Base-by-base conservation (phyloP, 2,329 filamentous ascomycete genomes). In the Pseudonectria buxi region DNA sequence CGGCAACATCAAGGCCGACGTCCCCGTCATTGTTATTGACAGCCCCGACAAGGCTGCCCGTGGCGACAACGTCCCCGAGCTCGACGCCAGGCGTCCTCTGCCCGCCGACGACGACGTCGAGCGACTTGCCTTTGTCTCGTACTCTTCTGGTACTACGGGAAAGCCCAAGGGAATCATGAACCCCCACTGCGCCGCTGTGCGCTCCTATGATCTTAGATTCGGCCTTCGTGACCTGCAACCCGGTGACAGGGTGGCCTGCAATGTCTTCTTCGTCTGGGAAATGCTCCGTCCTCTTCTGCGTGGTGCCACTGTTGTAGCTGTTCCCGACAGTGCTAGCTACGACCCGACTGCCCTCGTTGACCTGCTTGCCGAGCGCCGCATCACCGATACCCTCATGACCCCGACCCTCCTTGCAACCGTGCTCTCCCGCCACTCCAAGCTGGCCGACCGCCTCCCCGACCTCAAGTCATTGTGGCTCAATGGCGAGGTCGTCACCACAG, bases 191-290 rank as follows among this genome's bases (percentile, higher is more conserved):
- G 84, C 84, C 12, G 70, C 84, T 1, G 79, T 89, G 2, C 71
- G 75, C 18, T 89, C 84, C 6, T 89, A 89, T 54, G 68, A 86
- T 47, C 59, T 86, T 44, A 69, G 85, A 57, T 89, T 89, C 51
- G 67, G 64, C 9, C 58, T 89, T 32, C 82, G 78, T 45, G 80
- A 89, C 55, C 65, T 86, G 3, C 61, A 71, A 13, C 80, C 79
- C 0, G 83, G 83, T 12, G 85, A 88, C 47, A 75, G 85, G 6
- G 83, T 89, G 10, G 85, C 85, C n/a, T 89, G 84, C 63, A 90
- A 89, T 65, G 85, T 89, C 40, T 90, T 89, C 59, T 90, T 90
- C 55, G 72, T 89, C 30, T 90, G 85, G 85, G 85, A 90, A 57
- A 88, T 89, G 37, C 59, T 90, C 36, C 81, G 85, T 5, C 85